Conservation (phyloP, 2,329 filamentous ascomycete species). For the Penicillium digitatum region DNA sequence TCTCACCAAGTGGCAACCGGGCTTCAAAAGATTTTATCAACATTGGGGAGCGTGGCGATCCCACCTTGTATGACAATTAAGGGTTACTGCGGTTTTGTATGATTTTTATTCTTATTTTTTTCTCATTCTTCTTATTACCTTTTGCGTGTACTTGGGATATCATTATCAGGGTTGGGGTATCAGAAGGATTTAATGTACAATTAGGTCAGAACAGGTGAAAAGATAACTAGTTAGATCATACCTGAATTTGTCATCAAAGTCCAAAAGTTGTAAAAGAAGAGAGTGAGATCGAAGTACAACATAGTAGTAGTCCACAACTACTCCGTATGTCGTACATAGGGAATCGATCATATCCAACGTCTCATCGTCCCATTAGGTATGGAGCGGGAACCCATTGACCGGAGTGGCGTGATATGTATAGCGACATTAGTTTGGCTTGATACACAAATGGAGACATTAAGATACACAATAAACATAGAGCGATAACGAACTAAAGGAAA, state of each 20-base stretch:
- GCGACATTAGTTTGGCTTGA: no score
- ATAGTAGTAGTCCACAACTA: no score
- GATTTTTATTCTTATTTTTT: no score
- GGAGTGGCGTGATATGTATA: slow-evolving; percentile 13
- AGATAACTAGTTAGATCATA: no score
- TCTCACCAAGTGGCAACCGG: slow-evolving; percentile 63
- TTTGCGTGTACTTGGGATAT: not conserved
- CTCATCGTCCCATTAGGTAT: not conserved
- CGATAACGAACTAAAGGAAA: not conserved
- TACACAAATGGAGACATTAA: not conserved
- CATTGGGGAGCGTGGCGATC: slow-evolving; percentile 81
- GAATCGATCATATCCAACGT: no score
- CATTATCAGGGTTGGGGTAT: not conserved
- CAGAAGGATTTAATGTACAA: not conserved
- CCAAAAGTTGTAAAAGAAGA: no score
- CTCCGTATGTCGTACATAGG: no score
- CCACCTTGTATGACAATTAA: slow-evolving; percentile 65
- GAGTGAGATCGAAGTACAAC: no score
- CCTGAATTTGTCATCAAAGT: no score
- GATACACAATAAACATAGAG: not conserved
- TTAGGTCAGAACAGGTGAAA: not conserved
- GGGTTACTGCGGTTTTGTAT: not conserved
- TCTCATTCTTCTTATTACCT: not conserved
- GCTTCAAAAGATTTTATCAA: slow-evolving; percentile 73
- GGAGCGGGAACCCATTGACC: slow-evolving; percentile 1